Evolutionary conservation across 306 rosid genomes (phyloP), one percentile per base, ranked within the genome.

Genomic region (Cucurbita ficifolia): DNA sequence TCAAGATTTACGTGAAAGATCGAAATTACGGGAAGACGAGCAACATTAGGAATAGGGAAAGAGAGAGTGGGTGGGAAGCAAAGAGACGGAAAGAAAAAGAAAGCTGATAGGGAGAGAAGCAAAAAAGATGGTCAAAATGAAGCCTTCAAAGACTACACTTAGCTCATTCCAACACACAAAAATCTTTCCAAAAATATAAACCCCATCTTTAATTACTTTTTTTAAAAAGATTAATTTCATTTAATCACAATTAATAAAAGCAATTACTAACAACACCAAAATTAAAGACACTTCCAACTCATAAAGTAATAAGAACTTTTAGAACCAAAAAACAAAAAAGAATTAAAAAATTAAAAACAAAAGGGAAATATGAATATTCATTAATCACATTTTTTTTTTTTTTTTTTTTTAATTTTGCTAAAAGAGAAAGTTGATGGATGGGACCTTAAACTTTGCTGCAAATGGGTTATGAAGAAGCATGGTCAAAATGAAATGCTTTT

Each of bases 71-170:
- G 76, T 39, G 77, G 68, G 73, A 73, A 45, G 38, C 29, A 43
- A 54, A 69, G 50, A 40, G 70, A 39, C 39, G 57, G 48, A 79
- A 70, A 64, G 21, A 43, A 51, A 68, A 87, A 83, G 71, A 29
- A 24, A 29, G 64, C 8, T 35, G 48, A 58, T 29, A 17, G 10
- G n/a, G 14, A 38, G 43, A 13, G 2, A 68, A 3, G 42, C 3
- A 2, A 68, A 7, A 80, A 85, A 88, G 91, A 86, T 87, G 97
- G 97, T 94, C 98, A 94, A 93, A 90, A 87, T 90, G 72, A 80
- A 63, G 75, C 89, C 96, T 83, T 91, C 82, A 90, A 86, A 86
- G 82, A 89, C 8, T 22, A 24, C 38, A 57, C 86, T 84, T 18
- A 86, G 72, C 80, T 74, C 79, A 76, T 90, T 85, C 85, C 68